Base-by-base conservation (phyloP, 805 yeast species). In the Monosporozyma siamensis region DNA sequence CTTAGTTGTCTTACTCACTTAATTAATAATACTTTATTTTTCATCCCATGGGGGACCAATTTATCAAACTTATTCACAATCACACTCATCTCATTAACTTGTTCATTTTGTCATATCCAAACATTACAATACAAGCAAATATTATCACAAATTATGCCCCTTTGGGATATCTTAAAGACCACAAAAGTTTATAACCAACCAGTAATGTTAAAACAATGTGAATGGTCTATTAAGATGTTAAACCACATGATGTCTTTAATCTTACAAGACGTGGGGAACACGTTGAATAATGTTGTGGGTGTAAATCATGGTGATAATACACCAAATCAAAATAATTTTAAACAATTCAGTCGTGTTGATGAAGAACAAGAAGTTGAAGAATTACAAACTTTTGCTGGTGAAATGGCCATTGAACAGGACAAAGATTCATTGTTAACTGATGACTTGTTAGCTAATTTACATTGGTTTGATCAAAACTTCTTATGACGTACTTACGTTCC, bases 201-300 rank as follows among this genome's bases (percentile, higher is more conserved):
- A 6, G 52, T 52, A 14, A 78, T 78, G 84, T 73, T 71, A 10
- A 65, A 68, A 35, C 83, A 78, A 53, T 74, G 80, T 51, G 51
- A 75, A n/a, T 78, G 83, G 84, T 77, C 74, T 2, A 51, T 78
- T 34, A 75, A 75, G 47, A 72, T 71, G 66, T 60, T 75, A 45
- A 76, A 75, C 51, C 74, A 71, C 45, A 67, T 77, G 50, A 58
- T 72, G 37, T 58, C 69, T n/a, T 56, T 73, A 40, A 59, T 75
- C 38, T 58, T 74, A 41, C 56, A 65, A 37, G 69, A 69, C 41
- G 65, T 73, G n/a, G 55, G 66, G 8, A 46, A 55, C 9, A 53
- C 54, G 1, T 56, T 78, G 39, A 43, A 49, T n/a, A 52, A 50
- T 3, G 57, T 52, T 4, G 59, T 72, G 17, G 81, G 81, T 1